Evolutionary conservation across 148 eudicot species (phyloP).

Genomic region (Silene latifolia): DNA sequence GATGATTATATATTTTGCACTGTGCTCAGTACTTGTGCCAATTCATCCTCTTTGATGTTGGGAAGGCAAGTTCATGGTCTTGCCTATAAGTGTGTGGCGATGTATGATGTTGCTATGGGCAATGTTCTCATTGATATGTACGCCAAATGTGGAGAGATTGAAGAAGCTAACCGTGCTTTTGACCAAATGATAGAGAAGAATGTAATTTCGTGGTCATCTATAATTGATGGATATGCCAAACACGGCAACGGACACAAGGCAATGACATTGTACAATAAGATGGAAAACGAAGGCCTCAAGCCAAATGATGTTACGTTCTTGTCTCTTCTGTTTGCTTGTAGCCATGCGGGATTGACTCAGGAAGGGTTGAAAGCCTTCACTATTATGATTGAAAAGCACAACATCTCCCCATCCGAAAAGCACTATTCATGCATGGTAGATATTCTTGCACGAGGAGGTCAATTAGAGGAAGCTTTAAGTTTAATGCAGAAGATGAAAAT

Average conservation of each 20-base stretch:
- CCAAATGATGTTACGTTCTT: constrained; percentile 39
- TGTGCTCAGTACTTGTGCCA: constrained; percentile 36
- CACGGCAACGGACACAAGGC: constrained; percentile 38
- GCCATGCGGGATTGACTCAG: constrained; percentile 31
- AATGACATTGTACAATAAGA: constrained; percentile 24
- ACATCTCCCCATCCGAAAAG: constrained; percentile 30
- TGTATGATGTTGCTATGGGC: constrained; percentile 31
- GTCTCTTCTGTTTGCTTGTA: constrained; percentile 41
- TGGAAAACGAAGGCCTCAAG: constrained; percentile 39
- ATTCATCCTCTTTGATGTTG: constrained; percentile 26
- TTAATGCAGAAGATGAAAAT: constrained; percentile 32
- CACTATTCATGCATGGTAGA: constrained; percentile 42
- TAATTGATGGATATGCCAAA: constrained; percentile 41
- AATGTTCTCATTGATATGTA: constrained; percentile 46
- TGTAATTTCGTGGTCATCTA: constrained; percentile 43
- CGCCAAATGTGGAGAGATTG: constrained; percentile 42
- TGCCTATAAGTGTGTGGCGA: constrained; percentile 24
- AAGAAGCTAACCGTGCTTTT: constrained; percentile 31
- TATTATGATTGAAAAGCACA: constrained; percentile 30
- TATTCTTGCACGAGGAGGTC: constrained; percentile 36
- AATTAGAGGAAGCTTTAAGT: constrained; percentile 30
- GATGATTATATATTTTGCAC: constrained; percentile 41
- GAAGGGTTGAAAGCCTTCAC: constrained; percentile 30
- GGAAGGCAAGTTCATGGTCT: constrained; percentile 41
- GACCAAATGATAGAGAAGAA: constrained; percentile 29